Conservation (phyloP, 129 eudicot species). For the Chrysanthemum makinoi region DNA sequence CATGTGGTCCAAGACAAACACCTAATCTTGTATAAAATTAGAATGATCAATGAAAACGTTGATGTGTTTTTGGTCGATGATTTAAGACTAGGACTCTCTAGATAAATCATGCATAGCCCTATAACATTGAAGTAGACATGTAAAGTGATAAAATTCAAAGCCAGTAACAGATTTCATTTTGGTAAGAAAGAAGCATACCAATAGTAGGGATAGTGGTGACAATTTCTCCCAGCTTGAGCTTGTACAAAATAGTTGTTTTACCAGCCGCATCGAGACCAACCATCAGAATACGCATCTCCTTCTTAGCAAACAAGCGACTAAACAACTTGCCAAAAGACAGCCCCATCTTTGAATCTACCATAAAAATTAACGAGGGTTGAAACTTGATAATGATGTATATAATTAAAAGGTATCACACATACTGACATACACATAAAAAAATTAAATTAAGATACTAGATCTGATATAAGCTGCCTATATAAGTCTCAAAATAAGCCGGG, state of each 20-base stretch:
- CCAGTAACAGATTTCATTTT: neutral
- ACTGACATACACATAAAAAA: no score
- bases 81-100: no score
- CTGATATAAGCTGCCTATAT: no score
- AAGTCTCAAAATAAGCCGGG: no score
- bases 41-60: no score
- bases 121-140: neutral
- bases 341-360: conserved; percentile 44
- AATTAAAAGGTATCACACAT: no score
- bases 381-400: no score
- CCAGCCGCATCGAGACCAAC: conserved; percentile 64
- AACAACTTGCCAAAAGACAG: conserved; percentile 46
- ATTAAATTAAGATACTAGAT: no score
- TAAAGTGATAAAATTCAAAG: neutral
- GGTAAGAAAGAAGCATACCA: conserved; percentile 25
- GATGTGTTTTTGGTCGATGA: no score
- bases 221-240: conserved; percentile 53
- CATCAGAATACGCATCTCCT: conserved; percentile 51
- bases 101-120: no score
- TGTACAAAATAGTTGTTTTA: conserved; percentile 51
- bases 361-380: neutral
- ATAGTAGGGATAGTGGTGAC: conserved; percentile 53
- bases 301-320: conserved; percentile 46
- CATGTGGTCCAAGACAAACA: no score
- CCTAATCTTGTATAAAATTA: no score